These are phyloP conservation scores for Arbutus unedo DNA, from an alignment of 148 eudicot genomes.

Conservation along the genomic window DNA sequence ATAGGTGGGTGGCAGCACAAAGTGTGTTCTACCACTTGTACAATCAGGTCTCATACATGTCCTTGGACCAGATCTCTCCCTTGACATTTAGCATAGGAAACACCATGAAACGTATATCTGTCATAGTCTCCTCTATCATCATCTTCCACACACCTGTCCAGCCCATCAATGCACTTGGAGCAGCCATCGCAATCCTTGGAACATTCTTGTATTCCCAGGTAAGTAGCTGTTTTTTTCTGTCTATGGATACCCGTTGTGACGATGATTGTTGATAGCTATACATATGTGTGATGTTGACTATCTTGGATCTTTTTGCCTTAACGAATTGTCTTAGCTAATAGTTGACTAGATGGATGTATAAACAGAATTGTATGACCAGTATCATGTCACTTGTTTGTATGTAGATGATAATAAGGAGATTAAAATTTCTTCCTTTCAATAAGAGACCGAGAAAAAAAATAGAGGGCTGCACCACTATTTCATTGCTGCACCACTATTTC, in stretches of 20 bases:
- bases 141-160: constrained; percentile 40
- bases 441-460: neutral
- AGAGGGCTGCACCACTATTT: neutral
- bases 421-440: neutral
- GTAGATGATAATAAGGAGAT: neutral
- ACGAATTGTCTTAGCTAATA: neutral
- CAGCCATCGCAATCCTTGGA: constrained; percentile 46
- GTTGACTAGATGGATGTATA: neutral
- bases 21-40: constrained; percentile 47
- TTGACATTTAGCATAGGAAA: constrained; percentile 43
- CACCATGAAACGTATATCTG: constrained; percentile 48
- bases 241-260: neutral
- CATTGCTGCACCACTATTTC: neutral
- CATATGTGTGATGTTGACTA: too few species aligned
- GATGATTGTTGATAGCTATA: neutral
- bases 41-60: constrained; percentile 47
- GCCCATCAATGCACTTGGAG: constrained; percentile 42
- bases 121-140: constrained; percentile 44
- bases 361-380: neutral
- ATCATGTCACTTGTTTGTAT: neutral
- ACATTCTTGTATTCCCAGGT: constrained; percentile 49
- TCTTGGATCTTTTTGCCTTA: too few species aligned
- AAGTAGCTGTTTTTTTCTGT: neutral
- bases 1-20: constrained; percentile 45
- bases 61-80: constrained; percentile 40